A percentile compares a stretch with the other conserved stretches of the same genome.
These are phyloP conservation scores for Syzygium syzygioides DNA, from an alignment of 441 rosid genomes.

Conservation along the genomic window DNA sequence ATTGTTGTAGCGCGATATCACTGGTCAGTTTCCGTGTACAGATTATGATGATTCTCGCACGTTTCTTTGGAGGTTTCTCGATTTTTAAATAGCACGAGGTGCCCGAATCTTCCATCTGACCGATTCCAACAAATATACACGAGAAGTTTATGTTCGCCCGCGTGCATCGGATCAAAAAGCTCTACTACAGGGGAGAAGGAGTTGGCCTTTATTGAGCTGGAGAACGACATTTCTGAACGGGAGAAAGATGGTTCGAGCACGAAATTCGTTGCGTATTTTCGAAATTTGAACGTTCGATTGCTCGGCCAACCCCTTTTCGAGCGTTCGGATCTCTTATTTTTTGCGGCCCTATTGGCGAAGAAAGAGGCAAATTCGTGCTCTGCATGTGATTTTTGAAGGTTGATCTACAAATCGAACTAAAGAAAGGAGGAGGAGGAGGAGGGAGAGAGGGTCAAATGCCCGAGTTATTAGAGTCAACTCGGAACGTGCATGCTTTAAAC, in stretches of 20 bases:
- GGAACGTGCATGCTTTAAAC: background rate
- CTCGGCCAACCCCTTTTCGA: background rate
- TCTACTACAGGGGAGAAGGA: background rate
- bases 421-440: no score
- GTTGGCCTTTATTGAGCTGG: no score
- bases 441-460: background rate
- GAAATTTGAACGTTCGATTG: background rate
- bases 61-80: background rate
- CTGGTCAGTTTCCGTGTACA: background rate
- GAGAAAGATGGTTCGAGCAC: background rate
- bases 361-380: background rate
- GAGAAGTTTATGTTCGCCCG: background rate
- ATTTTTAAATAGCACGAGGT: background rate
- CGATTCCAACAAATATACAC: background rate
- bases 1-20: background rate
- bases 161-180: fast-evolving
- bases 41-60: background rate
- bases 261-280: background rate
- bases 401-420: background rate
- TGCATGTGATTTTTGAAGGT: background rate
- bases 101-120: background rate
- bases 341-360: background rate
- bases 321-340: background rate
- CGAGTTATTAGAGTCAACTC: background rate
- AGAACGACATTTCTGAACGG: background rate